Evolutionary conservation across 805 yeast genomes (phyloP).

Genomic region (Wickerhamomyces subpelliculosus): DNA sequence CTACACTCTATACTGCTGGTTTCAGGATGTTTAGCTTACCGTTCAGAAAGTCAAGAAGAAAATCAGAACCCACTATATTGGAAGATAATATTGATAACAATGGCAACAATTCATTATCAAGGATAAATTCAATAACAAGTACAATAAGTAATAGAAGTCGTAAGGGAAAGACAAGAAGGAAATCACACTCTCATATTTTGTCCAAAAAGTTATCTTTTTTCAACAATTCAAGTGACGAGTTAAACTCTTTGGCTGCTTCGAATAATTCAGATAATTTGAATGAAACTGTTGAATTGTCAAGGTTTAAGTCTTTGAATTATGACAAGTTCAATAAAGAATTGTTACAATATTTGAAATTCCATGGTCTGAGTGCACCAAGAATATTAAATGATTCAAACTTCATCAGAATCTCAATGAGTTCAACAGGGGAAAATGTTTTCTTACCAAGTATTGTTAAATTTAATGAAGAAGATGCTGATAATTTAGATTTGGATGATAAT

Average conservation of each 20-base stretch:
- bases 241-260: constrained; percentile 7
- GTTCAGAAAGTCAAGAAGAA: constrained; percentile 4
- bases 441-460: constrained; percentile 23
- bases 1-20: background rate
- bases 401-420: constrained; percentile 21
- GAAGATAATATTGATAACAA: too few species aligned
- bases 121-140: background rate
- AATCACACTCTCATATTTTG: constrained; percentile 4
- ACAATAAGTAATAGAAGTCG: too few species aligned
- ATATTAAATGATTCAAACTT: constrained; percentile 8
- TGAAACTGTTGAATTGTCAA: constrained; percentile 8
- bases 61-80: constrained; percentile 2
- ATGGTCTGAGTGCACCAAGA: constrained; percentile 16
- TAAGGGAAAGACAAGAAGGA: constrained; percentile 8
- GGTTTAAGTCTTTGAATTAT: constrained; percentile 14
- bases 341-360: constrained; percentile 11
- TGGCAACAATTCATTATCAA: background rate
- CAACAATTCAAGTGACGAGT: constrained; percentile 11
- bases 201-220: constrained; percentile 13
- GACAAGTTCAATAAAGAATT: constrained; percentile 15
- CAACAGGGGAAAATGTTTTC: constrained; percentile 28
- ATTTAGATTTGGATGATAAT: constrained; percentile 16
- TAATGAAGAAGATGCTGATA: constrained; percentile 23
- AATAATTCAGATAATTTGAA: constrained; percentile 1
- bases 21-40: background rate